Conservation (phyloP, 306 rosid species). For the Fragaria vesca region DNA sequence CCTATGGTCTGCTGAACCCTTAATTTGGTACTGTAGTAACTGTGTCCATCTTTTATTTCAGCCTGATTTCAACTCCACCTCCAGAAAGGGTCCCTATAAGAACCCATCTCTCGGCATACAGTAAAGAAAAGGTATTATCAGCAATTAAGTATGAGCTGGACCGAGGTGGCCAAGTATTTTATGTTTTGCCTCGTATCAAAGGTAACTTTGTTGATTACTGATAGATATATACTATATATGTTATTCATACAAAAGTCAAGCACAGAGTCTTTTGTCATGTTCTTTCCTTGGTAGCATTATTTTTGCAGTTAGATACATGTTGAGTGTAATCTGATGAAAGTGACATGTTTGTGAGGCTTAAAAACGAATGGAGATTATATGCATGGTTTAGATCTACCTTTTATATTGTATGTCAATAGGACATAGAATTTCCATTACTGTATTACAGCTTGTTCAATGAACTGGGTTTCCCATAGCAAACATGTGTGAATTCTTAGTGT, state of each 20-base stretch:
- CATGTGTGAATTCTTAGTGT: background rate
- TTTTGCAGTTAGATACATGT: slow-evolving; percentile 17
- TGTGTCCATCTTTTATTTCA: slow-evolving; percentile 34
- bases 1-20: slow-evolving; percentile 20
- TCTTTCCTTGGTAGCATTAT: slow-evolving; percentile 21
- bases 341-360: background rate
- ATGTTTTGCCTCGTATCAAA: slow-evolving; percentile 91
- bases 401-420: background rate
- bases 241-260: background rate
- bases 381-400: background rate
- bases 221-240: background rate
- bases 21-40: slow-evolving; percentile 19
- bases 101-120: slow-evolving; percentile 79
- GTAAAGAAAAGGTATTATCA: slow-evolving; percentile 64
- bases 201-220: slow-evolving; percentile 39
- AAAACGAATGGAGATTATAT: background rate
- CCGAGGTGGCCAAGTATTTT: slow-evolving; percentile 89
- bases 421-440: slow-evolving; percentile 12
- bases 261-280: background rate
- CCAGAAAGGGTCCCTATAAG: slow-evolving; percentile 94
- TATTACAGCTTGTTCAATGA: background rate
- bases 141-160: slow-evolving; percentile 81
- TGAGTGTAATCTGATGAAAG: background rate
- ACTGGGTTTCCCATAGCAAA: background rate
- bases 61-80: slow-evolving; percentile 96